Base-by-base conservation (phyloP, 1,284 basidiomycete species). In the Ustilago sp. region DNA sequence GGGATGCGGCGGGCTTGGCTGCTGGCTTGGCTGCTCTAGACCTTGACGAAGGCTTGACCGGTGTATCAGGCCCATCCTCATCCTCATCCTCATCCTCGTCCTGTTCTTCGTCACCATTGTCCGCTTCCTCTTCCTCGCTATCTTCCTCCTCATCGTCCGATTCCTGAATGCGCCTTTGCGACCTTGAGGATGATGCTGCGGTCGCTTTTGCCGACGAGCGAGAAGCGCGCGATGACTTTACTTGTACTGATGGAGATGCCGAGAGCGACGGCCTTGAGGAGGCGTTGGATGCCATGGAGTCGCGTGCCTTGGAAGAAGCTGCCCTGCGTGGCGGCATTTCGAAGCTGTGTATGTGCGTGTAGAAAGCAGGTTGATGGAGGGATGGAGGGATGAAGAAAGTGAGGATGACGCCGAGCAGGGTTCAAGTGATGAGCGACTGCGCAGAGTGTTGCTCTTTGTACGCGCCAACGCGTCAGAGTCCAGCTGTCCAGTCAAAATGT, bases 301-400 rank as follows among this genome's bases (percentile, higher is more conserved):
- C 61, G 64, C 75, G 70, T 39, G 75, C 63, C 59, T 74, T 74
- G 19, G 57, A 58, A 34, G 75, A 71, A 19, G 75, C 67, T 23
- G 71, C 75, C 47, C 70, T 63, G 32, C 70, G 66, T 35, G 67
- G 74, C 36, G 74, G 74, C 51, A 51, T 53, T 23, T 35, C 47
- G 63, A n/a, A 3, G 23, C 13, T n/a, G 41, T 11, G 19, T 36
- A 34, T 48, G 45, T 58, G 45, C 32, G 41, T 45, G 39, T 43
- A 6, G 55, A 11, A 34, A 7, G 39, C n/a, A 19, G 43, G 43
- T 45, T 23, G n/a, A 45, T 45, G 39, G 39, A 6, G 2, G 39
- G 39, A 28, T n/a, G 39, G 39, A 7, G 9, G 36, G 36, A 38
- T 38, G 36, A 17, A 41, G 3, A 41, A 17, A 17, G 43, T 19